Base-by-base conservation (phyloP, 2,329 filamentous ascomycete genomes). In the Stylonectria norvegica region DNA sequence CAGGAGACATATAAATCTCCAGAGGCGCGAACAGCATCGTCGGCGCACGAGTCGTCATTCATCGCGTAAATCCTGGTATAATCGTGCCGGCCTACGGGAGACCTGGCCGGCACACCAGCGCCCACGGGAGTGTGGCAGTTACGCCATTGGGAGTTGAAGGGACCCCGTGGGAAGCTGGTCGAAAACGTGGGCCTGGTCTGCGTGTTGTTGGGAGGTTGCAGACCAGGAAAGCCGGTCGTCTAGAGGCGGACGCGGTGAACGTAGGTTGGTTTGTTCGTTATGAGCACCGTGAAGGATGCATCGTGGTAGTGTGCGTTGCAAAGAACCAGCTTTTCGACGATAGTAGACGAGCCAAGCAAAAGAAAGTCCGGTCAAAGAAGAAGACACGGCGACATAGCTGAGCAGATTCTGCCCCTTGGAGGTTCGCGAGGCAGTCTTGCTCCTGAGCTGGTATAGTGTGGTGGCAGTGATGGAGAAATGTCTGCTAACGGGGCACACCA, bases 1-100 rank as follows among this genome's bases (percentile, higher is more conserved):
- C n/a, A n/a, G n/a, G n/a, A n/a, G n/a, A n/a, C n/a, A n/a, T n/a
- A n/a, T n/a, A n/a, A n/a, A n/a, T n/a, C n/a, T n/a, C n/a, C n/a
- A n/a, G n/a, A n/a, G 10, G 25, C 12, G 10, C 25, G 25, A n/a
- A 20, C 12, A n/a, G 19, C 12, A 15, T 22, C 10, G 31, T 18
- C 19, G 31, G 31, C 17, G 8, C n/a, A 4, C n/a, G 31, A 34
- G 31, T 20, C 16, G 31, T 18, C 31, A 34, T 35, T n/a, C 20
- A 27, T 35, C 33, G 33, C 33, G 4, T 15, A 28, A 5, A 5
- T 28, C n/a, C n/a, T n/a, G 10, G 15, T 32, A 6, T 18, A 18
- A 8, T 16, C 30, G 23, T 40, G 38, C 40, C 43, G 36, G 43
- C 46, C 46, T 41, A 38, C 46, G 46, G 46, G 43, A 47, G 46